These are phyloP conservation scores for Sambucus nigra DNA, from an alignment of 129 eudicot genomes.

Conservation along the genomic window DNA sequence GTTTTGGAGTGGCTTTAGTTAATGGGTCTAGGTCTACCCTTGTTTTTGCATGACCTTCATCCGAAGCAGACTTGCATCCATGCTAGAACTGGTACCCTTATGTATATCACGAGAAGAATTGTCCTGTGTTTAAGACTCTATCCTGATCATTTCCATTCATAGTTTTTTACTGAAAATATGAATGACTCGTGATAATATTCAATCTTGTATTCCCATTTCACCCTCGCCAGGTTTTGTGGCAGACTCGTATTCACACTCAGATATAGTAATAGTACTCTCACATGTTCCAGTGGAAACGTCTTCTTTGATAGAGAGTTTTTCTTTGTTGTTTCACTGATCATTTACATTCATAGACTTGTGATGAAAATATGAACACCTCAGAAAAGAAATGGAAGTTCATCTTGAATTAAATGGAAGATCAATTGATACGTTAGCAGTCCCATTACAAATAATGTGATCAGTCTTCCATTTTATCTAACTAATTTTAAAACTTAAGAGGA, in stretches of 20 bases:
- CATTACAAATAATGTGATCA: too few relatives aligned
- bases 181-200: slow-evolving; percentile 11
- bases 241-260: slow-evolving; percentile 6
- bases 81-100: not conserved
- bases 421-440: too few relatives aligned
- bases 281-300: slow-evolving; percentile 1
- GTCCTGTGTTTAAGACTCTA: slow-evolving; percentile 1
- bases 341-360: slow-evolving; percentile 13
- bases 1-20: too few relatives aligned
- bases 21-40: too few relatives aligned
- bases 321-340: slow-evolving; percentile 4
- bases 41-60: slow-evolving; percentile 3
- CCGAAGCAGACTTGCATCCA: slow-evolving; percentile 5
- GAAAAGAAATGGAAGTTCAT: too few relatives aligned
- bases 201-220: slow-evolving; percentile 7
- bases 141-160: slow-evolving; percentile 12
- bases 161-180: slow-evolving; percentile 28
- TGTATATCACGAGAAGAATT: not conserved
- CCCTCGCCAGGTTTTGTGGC: slow-evolving; percentile 11
- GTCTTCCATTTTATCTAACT: too few relatives aligned
- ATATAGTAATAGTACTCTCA: slow-evolving; percentile 5
- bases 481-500: too few relatives aligned
- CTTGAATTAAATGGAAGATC: too few relatives aligned
- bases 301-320: too few relatives aligned
- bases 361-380: slow-evolving; percentile 50